A percentile compares a stretch with the other conserved stretches of the same genome.
Conservation (phyloP, 768 basidiomycete genomes). For the Tulasnella sp. region DNA sequence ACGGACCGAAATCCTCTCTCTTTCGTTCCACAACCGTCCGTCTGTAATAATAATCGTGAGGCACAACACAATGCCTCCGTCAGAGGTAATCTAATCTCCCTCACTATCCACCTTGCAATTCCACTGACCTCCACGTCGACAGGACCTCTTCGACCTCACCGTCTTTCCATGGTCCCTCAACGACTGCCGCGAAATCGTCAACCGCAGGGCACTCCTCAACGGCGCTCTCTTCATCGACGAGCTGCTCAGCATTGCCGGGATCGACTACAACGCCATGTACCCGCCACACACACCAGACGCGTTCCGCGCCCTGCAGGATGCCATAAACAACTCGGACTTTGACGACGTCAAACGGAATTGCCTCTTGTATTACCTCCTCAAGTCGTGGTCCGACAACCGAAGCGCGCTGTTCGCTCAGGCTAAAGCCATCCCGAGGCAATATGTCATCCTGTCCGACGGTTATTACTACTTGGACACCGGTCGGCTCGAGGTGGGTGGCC, state of each 20-base stretch:
- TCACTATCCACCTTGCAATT: neutral
- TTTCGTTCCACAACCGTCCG: neutral
- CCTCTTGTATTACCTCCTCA: conserved; percentile 67
- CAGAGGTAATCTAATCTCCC: neutral
- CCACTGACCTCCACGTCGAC: neutral
- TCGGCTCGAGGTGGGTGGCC: conserved; percentile 43
- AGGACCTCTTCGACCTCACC: conserved; percentile 38
- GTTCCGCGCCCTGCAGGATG: conserved; percentile 46
- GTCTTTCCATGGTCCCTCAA: conserved; percentile 42
- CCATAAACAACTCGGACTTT: conserved; percentile 50
- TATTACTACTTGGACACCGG: conserved; percentile 76
- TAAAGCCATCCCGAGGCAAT: conserved; percentile 50
- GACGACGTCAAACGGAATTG: conserved; percentile 73
- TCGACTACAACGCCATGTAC: conserved; percentile 38
- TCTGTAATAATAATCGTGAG: neutral
- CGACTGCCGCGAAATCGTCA: conserved; percentile 45
- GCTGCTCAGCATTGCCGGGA: conserved; percentile 51
- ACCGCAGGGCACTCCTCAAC: conserved; percentile 44
- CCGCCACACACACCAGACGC: conserved; percentile 49
- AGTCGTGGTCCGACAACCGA: conserved; percentile 60
- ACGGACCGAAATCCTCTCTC: neutral
- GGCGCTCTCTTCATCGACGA: conserved; percentile 66
- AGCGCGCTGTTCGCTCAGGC: conserved; percentile 40
- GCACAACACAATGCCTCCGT: neutral
- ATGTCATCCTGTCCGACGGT: conserved; percentile 63